These are phyloP conservation scores for Trifolium repens DNA, from an alignment of 306 rosid species.

Conservation along the genomic window DNA sequence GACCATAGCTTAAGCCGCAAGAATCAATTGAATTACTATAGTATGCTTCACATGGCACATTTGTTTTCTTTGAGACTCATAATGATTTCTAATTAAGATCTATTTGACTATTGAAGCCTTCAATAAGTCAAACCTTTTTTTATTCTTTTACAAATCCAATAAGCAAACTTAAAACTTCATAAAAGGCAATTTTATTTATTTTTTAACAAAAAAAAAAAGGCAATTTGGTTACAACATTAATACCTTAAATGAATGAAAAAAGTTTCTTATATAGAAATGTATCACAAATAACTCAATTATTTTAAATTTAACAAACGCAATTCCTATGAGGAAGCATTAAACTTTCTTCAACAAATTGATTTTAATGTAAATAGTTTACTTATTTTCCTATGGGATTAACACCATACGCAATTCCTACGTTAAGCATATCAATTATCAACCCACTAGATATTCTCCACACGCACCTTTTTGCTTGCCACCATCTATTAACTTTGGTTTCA, in stretches of 20 bases:
- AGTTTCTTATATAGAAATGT: too few species aligned
- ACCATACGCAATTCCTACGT: conserved; percentile 11
- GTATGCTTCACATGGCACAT: conserved; percentile 35
- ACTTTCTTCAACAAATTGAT: conserved; percentile 29
- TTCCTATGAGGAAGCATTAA: not conserved
- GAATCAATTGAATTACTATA: conserved; percentile 28
- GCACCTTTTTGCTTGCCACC: conserved; percentile 16
- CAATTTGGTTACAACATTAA: not conserved
- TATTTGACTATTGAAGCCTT: not conserved
- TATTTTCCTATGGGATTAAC: conserved; percentile 3
- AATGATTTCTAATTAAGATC: not conserved
- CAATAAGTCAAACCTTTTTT: too few species aligned
- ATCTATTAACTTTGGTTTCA: conserved; percentile 40
- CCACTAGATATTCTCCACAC: conserved; percentile 13
- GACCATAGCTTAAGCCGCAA: conserved; percentile 53
- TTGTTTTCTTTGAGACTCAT: conserved; percentile 28
- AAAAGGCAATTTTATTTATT: not conserved
- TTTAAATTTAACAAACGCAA: too few species aligned
- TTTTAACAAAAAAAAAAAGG: too few species aligned
- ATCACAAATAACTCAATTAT: too few species aligned
- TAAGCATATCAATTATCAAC: conserved; percentile 10
- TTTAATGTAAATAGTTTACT: not conserved
- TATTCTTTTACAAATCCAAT: too few species aligned
- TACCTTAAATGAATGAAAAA: too few species aligned
- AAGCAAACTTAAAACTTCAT: not conserved